Percentiles rank a stretch among this genome's conserved stretches.
phyloP scores from a whole-genome alignment of 352 stramenopile genomes.

The Phytopythium aichiense region DNA sequence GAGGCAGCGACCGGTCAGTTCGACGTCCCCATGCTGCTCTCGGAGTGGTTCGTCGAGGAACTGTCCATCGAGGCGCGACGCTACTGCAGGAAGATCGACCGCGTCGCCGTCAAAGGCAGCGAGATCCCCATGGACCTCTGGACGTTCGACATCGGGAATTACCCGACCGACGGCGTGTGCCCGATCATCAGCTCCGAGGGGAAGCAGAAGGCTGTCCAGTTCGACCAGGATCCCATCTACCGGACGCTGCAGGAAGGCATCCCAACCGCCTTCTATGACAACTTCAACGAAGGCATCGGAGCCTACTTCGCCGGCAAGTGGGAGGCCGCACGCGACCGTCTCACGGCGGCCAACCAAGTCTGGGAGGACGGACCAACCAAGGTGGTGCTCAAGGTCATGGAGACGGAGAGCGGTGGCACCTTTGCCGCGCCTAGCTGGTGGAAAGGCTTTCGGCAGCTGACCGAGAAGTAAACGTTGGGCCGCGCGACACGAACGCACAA shows the following conservation, averaged over 20 bases:
- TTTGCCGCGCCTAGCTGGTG: conserved; percentile 85
- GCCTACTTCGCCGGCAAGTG: conserved; percentile 94
- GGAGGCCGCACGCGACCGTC: conserved; percentile 69
- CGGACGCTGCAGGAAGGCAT: conserved; percentile 74
- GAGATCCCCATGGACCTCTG: conserved; percentile 93
- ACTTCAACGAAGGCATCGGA: conserved; percentile 90
- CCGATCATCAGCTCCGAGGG: conserved; percentile 52
- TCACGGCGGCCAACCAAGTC: conserved; percentile 90
- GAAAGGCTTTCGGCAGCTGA: conserved; percentile 91
- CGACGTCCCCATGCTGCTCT: conserved; percentile 92
- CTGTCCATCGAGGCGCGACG: conserved; percentile 82
- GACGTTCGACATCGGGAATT: conserved; percentile 92
- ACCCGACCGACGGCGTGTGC: conserved; percentile 46
- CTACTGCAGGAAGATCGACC: conserved; percentile 93
- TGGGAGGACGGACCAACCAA: conserved; percentile 87
- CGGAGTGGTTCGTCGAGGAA: conserved; percentile 93
- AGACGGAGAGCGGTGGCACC: conserved; percentile 85
- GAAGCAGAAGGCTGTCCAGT: conserved; percentile 83
- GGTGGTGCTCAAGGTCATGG: conserved; percentile 90
- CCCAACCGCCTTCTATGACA: conserved; percentile 83
- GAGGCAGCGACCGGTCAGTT: conserved; percentile 96
- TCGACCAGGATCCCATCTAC: conserved; percentile 68
- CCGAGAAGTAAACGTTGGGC: conserved; percentile 78
- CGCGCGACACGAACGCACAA: background rate
- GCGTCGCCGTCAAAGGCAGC: conserved; percentile 96